Evolutionary conservation across 352 stramenopile species (phyloP).

Genomic region (Pythium graminicola): DNA sequence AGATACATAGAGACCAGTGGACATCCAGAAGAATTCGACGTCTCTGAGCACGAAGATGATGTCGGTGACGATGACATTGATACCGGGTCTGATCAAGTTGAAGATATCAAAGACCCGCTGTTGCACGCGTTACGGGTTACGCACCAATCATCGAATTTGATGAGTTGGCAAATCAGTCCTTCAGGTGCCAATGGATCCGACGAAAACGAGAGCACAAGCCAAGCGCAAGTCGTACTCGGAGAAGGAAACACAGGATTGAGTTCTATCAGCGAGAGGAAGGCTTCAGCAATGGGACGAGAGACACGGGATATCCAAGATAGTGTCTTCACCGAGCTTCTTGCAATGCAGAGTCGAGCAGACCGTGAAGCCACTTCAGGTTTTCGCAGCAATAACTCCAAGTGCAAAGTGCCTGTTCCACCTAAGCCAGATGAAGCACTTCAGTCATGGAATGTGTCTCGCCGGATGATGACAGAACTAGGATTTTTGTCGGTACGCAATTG

Average conservation of each 20-base stretch:
- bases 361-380: slow-evolving; percentile 15
- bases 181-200: slow-evolving; percentile 10
- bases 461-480: slow-evolving; percentile 80
- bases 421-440: slow-evolving; percentile 50
- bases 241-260: slow-evolving; percentile 76
- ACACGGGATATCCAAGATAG: slow-evolving; percentile 46
- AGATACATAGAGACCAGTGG: slow-evolving; percentile 25
- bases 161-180: slow-evolving; percentile 55
- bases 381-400: slow-evolving; percentile 12
- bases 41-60: slow-evolving; percentile 5
- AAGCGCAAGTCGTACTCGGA: slow-evolving; percentile 33
- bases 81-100: slow-evolving; percentile 29
- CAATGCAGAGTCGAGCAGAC: slow-evolving; percentile 53
- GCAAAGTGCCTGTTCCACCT: slow-evolving; percentile 33
- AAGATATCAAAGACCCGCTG: slow-evolving; percentile 41
- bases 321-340: slow-evolving; percentile 62
- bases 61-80: slow-evolving; percentile 18
- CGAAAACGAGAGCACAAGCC: slow-evolving; percentile 14
- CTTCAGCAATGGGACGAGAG: slow-evolving; percentile 41
- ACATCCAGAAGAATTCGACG: slow-evolving; percentile 19
- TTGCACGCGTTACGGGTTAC: slow-evolving; percentile 58
- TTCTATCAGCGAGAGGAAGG: slow-evolving; percentile 54
- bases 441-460: slow-evolving; percentile 66
- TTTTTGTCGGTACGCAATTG: slow-evolving; percentile 83
- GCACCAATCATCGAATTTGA: slow-evolving; percentile 50